A percentile compares a stretch with the other conserved stretches of the same genome.
Conservation (phyloP, 768 basidiomycete species). For the Podaxis sp. region DNA sequence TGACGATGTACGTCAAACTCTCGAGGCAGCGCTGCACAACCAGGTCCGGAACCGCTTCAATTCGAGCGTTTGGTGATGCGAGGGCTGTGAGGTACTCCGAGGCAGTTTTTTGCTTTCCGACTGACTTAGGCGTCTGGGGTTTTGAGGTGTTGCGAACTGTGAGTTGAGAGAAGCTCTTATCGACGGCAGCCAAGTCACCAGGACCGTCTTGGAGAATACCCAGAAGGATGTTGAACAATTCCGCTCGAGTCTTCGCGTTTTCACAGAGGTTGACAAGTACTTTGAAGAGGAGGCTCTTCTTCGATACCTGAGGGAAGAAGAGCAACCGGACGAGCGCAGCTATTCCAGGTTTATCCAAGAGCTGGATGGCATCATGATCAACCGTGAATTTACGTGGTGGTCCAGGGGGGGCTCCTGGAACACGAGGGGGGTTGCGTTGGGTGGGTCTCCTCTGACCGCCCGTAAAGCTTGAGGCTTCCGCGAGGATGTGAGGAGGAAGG, state of each 20-base stretch:
- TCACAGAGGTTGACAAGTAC: slow-evolving; percentile 95
- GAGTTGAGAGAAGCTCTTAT: slow-evolving; percentile 92
- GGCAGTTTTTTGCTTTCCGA: slow-evolving; percentile 68
- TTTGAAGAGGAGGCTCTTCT: slow-evolving; percentile 82
- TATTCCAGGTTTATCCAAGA: slow-evolving; percentile 87
- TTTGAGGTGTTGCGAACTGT: slow-evolving; percentile 60
- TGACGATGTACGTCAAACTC: slow-evolving; percentile 84
- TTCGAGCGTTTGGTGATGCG: slow-evolving; percentile 50
- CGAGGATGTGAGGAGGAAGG: slow-evolving; percentile 82
- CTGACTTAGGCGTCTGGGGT: slow-evolving; percentile 50
- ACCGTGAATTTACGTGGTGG: slow-evolving; percentile 48
- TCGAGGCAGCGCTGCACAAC: slow-evolving; percentile 95
- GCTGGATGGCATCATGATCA: slow-evolving; percentile 86
- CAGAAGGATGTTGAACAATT: slow-evolving; percentile 93
- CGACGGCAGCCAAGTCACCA: slow-evolving; percentile 87
- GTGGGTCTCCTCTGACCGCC: slow-evolving; percentile 19
- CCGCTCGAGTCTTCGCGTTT: slow-evolving; percentile 86
- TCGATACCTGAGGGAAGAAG: slow-evolving; percentile 93
- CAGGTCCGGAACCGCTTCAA: slow-evolving; percentile 87
- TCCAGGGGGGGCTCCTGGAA: slow-evolving; percentile 25
- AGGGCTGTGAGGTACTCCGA: slow-evolving; percentile 51
- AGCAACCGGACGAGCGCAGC: slow-evolving; percentile 88
- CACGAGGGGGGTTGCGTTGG: slow-evolving; percentile 18
- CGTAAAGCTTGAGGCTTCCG: slow-evolving; percentile 68
- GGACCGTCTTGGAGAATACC: slow-evolving; percentile 94